A percentile compares a stretch with the other conserved stretches of the same genome.
Conservation (phyloP, 1,139 yeast species). For the Diutina sp. region DNA sequence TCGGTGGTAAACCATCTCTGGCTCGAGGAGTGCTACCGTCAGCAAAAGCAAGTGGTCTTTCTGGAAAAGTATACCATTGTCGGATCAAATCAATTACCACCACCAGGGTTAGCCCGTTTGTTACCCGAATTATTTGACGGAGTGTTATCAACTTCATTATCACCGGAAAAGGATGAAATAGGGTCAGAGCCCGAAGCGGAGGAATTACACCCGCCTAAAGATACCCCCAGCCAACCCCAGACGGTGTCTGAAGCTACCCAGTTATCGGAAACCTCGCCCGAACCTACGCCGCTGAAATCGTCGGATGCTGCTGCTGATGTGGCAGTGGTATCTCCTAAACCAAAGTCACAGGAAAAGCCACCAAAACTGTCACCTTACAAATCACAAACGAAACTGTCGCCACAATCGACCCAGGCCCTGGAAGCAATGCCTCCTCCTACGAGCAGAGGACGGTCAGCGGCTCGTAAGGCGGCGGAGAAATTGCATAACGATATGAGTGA, state of each 20-base stretch:
- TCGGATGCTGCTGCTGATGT: background rate
- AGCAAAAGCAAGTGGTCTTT: conserved; percentile 33
- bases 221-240: background rate
- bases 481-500: conserved; percentile 61
- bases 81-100: background rate
- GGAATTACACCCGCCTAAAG: background rate
- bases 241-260: background rate
- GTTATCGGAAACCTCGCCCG: background rate
- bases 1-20: conserved; percentile 66
- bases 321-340: background rate
- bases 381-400: background rate
- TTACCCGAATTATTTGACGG: background rate
- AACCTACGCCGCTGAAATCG: background rate
- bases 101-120: background rate
- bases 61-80: background rate
- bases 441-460: background rate
- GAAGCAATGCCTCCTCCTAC: background rate
- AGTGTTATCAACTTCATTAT: background rate
- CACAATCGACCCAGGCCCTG: background rate
- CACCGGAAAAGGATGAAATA: background rate
- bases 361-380: background rate
- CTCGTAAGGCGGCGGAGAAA: conserved; percentile 8
- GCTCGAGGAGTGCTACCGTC: conserved; percentile 71
- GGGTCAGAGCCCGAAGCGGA: background rate
- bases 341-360: background rate